Evolutionary conservation across 73 alveolate species (phyloP).

Genomic region (Blepharisma stoltei): DNA sequence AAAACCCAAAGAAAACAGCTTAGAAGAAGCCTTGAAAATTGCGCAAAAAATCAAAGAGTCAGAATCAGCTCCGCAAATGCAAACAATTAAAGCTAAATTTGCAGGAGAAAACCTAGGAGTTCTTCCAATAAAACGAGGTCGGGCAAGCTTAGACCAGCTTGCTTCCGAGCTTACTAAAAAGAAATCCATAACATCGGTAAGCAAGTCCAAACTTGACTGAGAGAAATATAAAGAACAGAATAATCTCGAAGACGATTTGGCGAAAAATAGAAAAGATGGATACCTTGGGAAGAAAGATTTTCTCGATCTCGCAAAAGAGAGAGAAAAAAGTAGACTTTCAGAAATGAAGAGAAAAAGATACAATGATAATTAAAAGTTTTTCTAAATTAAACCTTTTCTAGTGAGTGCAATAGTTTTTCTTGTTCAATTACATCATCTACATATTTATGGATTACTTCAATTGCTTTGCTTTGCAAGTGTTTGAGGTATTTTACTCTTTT

Average conservation of each 20-base stretch:
- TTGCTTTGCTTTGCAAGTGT: too few species aligned
- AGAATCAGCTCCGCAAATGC: conserved; percentile 56
- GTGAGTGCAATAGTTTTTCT: background rate
- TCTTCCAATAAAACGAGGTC: conserved; percentile 46
- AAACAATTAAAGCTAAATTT: conserved; percentile 73
- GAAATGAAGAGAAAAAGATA: conserved; percentile 32
- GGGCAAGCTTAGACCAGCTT: conserved; percentile 51
- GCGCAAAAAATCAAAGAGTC: conserved; percentile 92
- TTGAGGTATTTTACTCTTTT: too few species aligned
- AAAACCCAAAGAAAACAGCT: background rate
- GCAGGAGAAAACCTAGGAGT: conserved; percentile 51
- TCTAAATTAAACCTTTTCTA: background rate
- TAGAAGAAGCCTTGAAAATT: conserved; percentile 62
- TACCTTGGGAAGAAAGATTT: background rate
- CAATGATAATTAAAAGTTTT: background rate
- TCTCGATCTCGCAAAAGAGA: conserved; percentile 65
- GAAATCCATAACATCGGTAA: conserved; percentile 81
- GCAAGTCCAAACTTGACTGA: conserved; percentile 71
- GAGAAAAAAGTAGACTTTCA: conserved; percentile 83
- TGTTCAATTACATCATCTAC: too few species aligned
- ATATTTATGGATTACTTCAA: too few species aligned
- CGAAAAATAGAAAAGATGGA: conserved; percentile 10
- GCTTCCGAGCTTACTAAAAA: conserved; percentile 92
- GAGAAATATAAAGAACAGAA: conserved; percentile 49
- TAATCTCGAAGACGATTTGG: conserved; percentile 12